Conservation (phyloP, 192 early-diverging fungal genomes). For the Coemansia sp. region DNA sequence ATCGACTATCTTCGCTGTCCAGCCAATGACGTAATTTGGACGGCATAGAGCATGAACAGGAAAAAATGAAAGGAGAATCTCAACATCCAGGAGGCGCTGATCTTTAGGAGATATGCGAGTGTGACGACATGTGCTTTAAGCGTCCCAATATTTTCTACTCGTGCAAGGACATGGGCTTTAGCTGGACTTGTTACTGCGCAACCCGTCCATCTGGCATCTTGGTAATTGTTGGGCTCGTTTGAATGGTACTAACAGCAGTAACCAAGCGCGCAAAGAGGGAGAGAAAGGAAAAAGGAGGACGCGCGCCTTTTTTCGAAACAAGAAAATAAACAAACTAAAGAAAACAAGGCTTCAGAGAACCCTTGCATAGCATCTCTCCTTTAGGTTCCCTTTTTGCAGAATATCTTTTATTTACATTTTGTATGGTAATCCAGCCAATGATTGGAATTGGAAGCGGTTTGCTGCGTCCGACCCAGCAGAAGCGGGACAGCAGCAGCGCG, state of each 20-base stretch:
- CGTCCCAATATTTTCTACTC: too few species aligned
- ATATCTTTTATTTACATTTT: background rate
- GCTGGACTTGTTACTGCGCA: too few species aligned
- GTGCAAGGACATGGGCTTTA: too few species aligned
- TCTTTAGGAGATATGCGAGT: too few species aligned
- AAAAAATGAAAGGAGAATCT: background rate
- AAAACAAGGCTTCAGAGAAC: background rate
- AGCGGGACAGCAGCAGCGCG: background rate
- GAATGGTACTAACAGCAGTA: too few species aligned
- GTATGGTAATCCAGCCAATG: background rate
- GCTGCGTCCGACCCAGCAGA: background rate
- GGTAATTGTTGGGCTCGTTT: too few species aligned
- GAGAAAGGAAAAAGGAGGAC: background rate
- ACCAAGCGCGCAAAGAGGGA: too few species aligned
- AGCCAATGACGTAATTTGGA: background rate
- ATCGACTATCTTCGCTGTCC: too few species aligned
- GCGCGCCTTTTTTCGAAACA: background rate
- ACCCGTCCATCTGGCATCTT: too few species aligned
- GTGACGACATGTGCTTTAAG: too few species aligned
- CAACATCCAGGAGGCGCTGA: too few species aligned
- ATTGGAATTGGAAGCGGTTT: constrained; percentile 3
- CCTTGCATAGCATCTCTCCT: background rate
- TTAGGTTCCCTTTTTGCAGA: background rate
- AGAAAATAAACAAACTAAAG: constrained; percentile 9
- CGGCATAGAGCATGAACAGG: background rate